phyloP scores from a whole-genome alignment of 176 grass and related monocot genomes.

The Rhynchospora pubera region DNA sequence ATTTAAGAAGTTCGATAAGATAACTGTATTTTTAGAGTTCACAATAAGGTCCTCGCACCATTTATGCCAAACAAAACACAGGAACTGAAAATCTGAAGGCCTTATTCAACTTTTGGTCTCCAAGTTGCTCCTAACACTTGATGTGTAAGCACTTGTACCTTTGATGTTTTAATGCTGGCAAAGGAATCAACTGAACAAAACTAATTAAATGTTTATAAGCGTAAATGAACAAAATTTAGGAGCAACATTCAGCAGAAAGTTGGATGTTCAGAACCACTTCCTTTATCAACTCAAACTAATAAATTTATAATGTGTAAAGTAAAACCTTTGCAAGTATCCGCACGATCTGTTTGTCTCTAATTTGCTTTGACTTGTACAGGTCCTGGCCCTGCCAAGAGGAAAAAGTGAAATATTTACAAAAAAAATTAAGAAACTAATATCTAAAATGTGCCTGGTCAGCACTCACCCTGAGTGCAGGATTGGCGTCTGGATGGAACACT shows the following conservation, averaged over 20 bases:
- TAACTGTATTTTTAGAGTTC: no score
- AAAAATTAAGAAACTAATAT: not conserved
- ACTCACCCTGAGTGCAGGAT: conserved; percentile 52
- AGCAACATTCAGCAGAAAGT: not conserved
- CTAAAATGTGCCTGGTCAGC: not conserved
- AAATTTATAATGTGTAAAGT: not conserved
- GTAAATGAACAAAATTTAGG: not conserved
- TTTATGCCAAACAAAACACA: no score
- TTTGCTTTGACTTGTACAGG: conserved; percentile 25
- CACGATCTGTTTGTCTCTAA: conserved; percentile 38
- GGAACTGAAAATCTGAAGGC: not conserved
- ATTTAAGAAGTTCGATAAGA: no score
- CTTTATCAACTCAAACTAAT: not conserved
- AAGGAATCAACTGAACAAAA: not conserved
- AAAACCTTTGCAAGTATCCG: conserved; percentile 41
- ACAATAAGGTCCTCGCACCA: no score
- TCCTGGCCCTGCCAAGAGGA: conserved; percentile 44
- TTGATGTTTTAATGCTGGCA: not conserved
- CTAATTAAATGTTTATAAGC: not conserved
- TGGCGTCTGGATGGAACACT: conserved; percentile 50
- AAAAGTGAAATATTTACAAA: not conserved
- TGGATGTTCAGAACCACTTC: not conserved
- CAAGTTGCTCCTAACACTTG: not conserved
- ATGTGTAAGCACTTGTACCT: not conserved
- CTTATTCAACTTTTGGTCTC: not conserved